phyloP scores from a whole-genome alignment of 805 yeast genomes.

The Hanseniaspora clermontiae region DNA sequence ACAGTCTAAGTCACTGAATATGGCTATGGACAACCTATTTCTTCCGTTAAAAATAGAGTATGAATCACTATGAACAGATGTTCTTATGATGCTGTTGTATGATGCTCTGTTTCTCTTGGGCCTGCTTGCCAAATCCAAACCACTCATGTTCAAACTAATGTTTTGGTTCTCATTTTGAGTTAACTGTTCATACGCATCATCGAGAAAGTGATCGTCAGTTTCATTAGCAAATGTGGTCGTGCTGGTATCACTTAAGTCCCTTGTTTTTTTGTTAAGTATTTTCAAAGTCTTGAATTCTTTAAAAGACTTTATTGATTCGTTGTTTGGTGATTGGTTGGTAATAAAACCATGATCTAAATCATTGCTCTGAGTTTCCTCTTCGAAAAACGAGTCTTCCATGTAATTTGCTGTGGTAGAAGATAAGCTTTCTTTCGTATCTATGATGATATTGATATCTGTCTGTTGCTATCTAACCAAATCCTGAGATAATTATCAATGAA shows the following conservation, averaged over 20 bases:
- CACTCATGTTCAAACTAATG: not conserved
- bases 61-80: constrained; percentile 20
- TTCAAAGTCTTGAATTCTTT: constrained; percentile 9
- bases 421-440: not conserved
- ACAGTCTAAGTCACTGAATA: constrained; percentile 21
- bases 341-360: not conserved
- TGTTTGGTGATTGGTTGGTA: constrained; percentile 5
- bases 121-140: not conserved
- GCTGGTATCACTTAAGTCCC: not conserved
- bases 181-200: not conserved
- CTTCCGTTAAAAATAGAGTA: constrained; percentile 24
- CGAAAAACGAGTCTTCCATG: not conserved
- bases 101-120: constrained; percentile 4
- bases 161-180: not conserved
- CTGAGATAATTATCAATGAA: not conserved
- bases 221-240: not conserved
- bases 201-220: not conserved
- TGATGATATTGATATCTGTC: not conserved
- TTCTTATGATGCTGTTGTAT: constrained; percentile 4
- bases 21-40: constrained; percentile 26
- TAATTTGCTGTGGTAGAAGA: not conserved
- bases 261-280: not conserved
- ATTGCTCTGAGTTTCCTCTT: not conserved
- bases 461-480: too few species aligned
- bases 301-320: constrained; percentile 10